A percentile compares a stretch with the other conserved stretches of the same genome.
Evolutionary conservation across 139 green algal genomes (phyloP).

Genomic region (Chlamydomonas sp.): DNA sequence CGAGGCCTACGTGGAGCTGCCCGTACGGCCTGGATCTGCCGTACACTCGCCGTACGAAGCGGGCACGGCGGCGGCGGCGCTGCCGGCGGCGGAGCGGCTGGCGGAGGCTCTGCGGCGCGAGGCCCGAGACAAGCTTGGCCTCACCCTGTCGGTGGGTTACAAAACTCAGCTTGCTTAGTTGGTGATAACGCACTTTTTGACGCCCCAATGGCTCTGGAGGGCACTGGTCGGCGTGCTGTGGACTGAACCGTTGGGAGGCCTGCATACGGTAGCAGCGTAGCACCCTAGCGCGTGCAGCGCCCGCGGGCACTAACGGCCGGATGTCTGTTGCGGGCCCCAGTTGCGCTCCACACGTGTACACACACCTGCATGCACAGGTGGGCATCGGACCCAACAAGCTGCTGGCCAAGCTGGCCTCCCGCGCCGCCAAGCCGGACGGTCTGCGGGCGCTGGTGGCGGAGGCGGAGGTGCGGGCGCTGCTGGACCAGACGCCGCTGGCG

Average conservation of each 20-base stretch:
- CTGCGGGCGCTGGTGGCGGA: slow-evolving; percentile 35
- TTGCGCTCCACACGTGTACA: background rate
- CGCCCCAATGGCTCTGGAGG: no score
- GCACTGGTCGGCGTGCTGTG: no score
- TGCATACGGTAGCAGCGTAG: no score
- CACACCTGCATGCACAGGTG: background rate
- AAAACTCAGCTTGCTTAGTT: no score
- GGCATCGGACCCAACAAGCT: slow-evolving; percentile 79
- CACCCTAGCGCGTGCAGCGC: no score
- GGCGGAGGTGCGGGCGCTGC: slow-evolving; percentile 34
- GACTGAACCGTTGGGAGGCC: no score
- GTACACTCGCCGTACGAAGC: background rate
- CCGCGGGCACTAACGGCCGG: no score
- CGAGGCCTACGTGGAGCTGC: slow-evolving; percentile 63
- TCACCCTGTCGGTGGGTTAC: slow-evolving; percentile 1
- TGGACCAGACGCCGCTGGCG: slow-evolving; percentile 39
- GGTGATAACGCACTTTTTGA: no score
- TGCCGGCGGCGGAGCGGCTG: background rate
- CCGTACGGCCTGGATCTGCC: background rate
- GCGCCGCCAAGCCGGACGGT: slow-evolving; percentile 76
- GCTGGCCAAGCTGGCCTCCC: slow-evolving; percentile 73
- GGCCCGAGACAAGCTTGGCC: slow-evolving; percentile 2
- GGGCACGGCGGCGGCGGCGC: background rate
- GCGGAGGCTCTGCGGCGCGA: background rate
- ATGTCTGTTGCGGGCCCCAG: no score